Evolutionary conservation across 2,329 filamentous ascomycete genomes (phyloP), one percentile per base, ranked within the genome.

Genomic region (Pleoardoris graminearum): DNA sequence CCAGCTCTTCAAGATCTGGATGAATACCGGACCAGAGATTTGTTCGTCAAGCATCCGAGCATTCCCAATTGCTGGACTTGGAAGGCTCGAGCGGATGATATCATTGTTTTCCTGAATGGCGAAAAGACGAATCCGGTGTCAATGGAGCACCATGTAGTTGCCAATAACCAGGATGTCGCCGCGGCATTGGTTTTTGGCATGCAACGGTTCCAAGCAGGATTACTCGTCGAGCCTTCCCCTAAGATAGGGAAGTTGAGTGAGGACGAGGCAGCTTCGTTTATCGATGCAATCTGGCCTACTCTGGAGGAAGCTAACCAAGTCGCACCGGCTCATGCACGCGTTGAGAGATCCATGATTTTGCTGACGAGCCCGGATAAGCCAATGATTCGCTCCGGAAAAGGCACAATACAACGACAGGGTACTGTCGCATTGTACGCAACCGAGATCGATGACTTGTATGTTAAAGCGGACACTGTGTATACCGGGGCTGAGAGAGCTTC

Each of bases 361-460:
- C 63, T 81, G 35, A 64, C 76, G 0, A 69, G 70, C 4, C 67
- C 67, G 5, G 63, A 69, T 2, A 78, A 78, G 57, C 75, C 77
- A 1, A 78, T 81, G 48, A 59, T 72, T 1, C 69, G 67, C 11
- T 76, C 79, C 0, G 73, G 75, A 8, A 80, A 82, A 58, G 74
- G 77, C 0, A 79, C 72, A 0, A 71, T 78, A 3, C 75, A 76
- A 58, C 70, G 78, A 3, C 65, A 65, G 1, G 64, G 67, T 0
- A 78, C 78, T 0, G 48, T 74, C 6, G 54, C 57, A 1, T 66
- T 76, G 1, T 82, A 80, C 44, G 62, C 61, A 2, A 59, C 72
- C 1, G 78, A 80, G 51, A 80, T 82, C 22, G 74, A 80, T 8
- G 67, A 67, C 0, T 64, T 81, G 8, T 81, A 57, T 33, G 16